Conservation (phyloP, 208 protist species). For the Trypanosoma grayi region DNA sequence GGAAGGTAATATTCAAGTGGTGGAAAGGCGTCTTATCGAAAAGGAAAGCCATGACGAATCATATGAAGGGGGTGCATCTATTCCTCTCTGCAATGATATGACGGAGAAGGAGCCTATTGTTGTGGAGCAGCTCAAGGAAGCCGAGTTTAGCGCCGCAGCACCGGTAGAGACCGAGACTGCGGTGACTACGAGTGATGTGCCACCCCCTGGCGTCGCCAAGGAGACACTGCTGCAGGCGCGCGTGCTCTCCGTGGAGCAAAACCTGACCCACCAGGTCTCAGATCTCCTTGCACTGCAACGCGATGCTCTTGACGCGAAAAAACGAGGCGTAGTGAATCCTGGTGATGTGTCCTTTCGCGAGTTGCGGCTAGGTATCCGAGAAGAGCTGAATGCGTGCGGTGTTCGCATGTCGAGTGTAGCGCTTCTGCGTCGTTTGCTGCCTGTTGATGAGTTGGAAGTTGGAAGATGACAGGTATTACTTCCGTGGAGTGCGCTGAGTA, state of each 20-base stretch:
- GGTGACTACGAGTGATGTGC: background rate
- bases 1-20: background rate
- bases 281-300: constrained; percentile 13
- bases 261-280: constrained; percentile 2
- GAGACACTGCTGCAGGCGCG: background rate
- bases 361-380: constrained; percentile 1
- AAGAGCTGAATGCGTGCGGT: constrained; percentile 11
- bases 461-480: no score
- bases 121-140: background rate
- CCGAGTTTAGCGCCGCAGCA: background rate
- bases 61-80: background rate
- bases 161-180: background rate
- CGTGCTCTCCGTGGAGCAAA: background rate
- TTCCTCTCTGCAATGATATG: background rate
- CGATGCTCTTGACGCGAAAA: constrained; percentile 11
- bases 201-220: no score
- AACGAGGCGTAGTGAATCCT: constrained; percentile 3
- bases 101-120: background rate
- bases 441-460: background rate
- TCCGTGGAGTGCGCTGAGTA: no score
- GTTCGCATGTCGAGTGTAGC: background rate
- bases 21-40: background rate
- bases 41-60: background rate
- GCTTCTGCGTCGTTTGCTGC: background rate
- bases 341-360: background rate